phyloP scores from a whole-genome alignment of 2,329 filamentous ascomycete genomes.

The Hypoxylon sp. region DNA sequence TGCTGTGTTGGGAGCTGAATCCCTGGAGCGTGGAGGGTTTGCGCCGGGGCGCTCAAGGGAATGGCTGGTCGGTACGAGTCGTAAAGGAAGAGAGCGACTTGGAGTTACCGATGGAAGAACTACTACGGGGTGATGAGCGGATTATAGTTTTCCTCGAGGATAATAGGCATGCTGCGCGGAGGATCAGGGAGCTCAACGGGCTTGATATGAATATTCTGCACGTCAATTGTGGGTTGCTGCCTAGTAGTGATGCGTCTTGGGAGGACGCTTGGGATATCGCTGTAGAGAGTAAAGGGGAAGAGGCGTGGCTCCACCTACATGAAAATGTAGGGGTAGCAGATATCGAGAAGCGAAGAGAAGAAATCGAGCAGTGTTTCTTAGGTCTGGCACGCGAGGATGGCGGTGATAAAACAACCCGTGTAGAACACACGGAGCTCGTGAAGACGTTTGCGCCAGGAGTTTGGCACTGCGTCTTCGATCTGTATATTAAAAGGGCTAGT shows the following conservation, averaged over 20 bases:
- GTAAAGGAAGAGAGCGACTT: slow-evolving; percentile 61
- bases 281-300: slow-evolving; percentile 44
- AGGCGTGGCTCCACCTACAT: slow-evolving; percentile 75
- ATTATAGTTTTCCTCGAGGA: slow-evolving; percentile 80
- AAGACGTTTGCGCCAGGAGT: slow-evolving; percentile 79
- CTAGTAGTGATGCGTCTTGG: slow-evolving; percentile 71
- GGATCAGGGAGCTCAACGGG: slow-evolving; percentile 58
- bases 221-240: slow-evolving; percentile 75
- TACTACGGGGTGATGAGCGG: slow-evolving; percentile 62
- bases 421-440: slow-evolving; percentile 74
- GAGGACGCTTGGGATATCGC: slow-evolving; percentile 64
- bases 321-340: slow-evolving; percentile 74
- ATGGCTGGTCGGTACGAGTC: slow-evolving; percentile 75
- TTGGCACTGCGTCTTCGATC: slow-evolving; percentile 79
- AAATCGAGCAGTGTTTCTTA: slow-evolving; percentile 66
- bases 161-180: slow-evolving; percentile 68
- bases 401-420: slow-evolving; percentile 51
- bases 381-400: slow-evolving; percentile 52
- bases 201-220: slow-evolving; percentile 67
- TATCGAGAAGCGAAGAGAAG: slow-evolving; percentile 62
- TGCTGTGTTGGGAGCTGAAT: slow-evolving; percentile 93
- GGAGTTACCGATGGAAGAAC: slow-evolving; percentile 52
- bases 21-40: slow-evolving; percentile 89
- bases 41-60: slow-evolving; percentile 78
- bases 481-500: slow-evolving; percentile 61